Evolutionary conservation across 2,329 filamentous ascomycete genomes (phyloP).

Genomic region (Daldinia sp.): DNA sequence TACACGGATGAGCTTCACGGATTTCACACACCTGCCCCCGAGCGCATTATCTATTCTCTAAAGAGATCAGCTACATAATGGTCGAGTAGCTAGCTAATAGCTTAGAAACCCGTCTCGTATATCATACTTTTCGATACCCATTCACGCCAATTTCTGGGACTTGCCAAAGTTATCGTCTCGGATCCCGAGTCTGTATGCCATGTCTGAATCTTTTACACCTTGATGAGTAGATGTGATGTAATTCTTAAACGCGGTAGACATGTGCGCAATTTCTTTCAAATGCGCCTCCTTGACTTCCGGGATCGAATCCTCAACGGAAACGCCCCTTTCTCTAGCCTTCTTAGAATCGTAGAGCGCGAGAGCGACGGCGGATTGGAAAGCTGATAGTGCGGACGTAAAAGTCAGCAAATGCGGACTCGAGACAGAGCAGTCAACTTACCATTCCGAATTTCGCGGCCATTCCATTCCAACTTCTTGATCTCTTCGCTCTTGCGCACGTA

Average conservation of each 20-base stretch:
- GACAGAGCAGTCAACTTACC: constrained; percentile 12
- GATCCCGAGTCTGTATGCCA: constrained; percentile 16
- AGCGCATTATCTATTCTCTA: neutral
- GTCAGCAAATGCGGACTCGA: neutral
- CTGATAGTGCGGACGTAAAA: neutral
- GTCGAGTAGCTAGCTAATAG: neutral
- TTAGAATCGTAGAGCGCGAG: constrained; percentile 25
- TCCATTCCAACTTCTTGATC: constrained; percentile 35
- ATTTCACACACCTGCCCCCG: neutral
- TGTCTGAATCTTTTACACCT: constrained; percentile 17
- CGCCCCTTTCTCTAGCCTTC: constrained; percentile 11
- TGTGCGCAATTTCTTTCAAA: constrained; percentile 19
- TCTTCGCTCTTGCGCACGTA: constrained; percentile 30
- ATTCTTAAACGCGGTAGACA: constrained; percentile 28
- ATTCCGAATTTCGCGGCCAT: constrained; percentile 40
- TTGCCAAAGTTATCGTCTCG: constrained; percentile 1
- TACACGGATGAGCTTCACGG: neutral
- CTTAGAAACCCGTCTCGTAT: neutral
- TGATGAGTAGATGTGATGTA: constrained; percentile 22
- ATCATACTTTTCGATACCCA: neutral
- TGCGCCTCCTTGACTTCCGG: constrained; percentile 28
- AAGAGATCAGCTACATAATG: neutral
- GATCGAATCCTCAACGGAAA: constrained; percentile 7
- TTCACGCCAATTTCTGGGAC: neutral
- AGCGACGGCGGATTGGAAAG: constrained; percentile 31